A percentile compares a stretch with the other conserved stretches of the same genome.
These are phyloP conservation scores for Phytophthora quininea DNA, from an alignment of 352 stramenopile species.

Conservation along the genomic window DNA sequence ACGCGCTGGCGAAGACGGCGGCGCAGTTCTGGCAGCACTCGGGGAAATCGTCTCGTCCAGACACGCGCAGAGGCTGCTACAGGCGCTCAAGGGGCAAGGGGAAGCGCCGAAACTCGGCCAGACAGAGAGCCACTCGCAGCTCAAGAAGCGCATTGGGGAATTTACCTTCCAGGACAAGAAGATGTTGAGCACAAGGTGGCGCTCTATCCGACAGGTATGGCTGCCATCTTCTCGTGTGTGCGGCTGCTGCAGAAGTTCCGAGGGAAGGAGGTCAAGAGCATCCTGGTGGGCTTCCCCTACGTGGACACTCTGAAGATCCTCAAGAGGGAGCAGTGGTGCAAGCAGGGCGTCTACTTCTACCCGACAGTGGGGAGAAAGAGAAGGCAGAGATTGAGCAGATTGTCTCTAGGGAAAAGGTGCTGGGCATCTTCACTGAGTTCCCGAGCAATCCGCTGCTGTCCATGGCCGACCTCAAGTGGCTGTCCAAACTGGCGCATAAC, in stretches of 20 bases:
- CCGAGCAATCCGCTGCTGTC: slow-evolving; percentile 93
- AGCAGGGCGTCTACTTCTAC: slow-evolving; percentile 91
- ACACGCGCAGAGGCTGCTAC: slow-evolving; percentile 70
- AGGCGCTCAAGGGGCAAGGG: slow-evolving; percentile 40
- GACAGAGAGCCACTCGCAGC: slow-evolving; percentile 33
- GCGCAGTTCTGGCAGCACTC: slow-evolving; percentile 95
- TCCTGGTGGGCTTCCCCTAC: slow-evolving; percentile 94
- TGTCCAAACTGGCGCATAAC: slow-evolving; percentile 85
- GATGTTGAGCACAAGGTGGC: slow-evolving; percentile 42
- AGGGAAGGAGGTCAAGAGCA: slow-evolving; percentile 55
- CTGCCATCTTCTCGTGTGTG: slow-evolving; percentile 85
- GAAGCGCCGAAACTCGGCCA: slow-evolving; percentile 9
- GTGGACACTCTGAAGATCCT: slow-evolving; percentile 94
- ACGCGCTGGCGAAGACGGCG: slow-evolving; percentile 45
- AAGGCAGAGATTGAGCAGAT: slow-evolving; percentile 71
- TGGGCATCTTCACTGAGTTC: slow-evolving; percentile 94
- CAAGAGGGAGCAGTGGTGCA: slow-evolving; percentile 85
- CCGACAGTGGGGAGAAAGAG: slow-evolving; percentile 66
- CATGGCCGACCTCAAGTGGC: slow-evolving; percentile 75
- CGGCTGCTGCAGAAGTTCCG: slow-evolving; percentile 63
- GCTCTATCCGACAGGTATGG: slow-evolving; percentile 91
- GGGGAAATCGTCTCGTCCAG: slow-evolving; percentile 92
- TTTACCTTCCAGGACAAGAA: slow-evolving; percentile 46
- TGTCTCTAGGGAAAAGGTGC: slow-evolving; percentile 70
- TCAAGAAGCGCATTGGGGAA: slow-evolving; percentile 59